Base-by-base conservation (phyloP, 768 basidiomycete genomes). In the Rhodotorula taiwanensis region DNA sequence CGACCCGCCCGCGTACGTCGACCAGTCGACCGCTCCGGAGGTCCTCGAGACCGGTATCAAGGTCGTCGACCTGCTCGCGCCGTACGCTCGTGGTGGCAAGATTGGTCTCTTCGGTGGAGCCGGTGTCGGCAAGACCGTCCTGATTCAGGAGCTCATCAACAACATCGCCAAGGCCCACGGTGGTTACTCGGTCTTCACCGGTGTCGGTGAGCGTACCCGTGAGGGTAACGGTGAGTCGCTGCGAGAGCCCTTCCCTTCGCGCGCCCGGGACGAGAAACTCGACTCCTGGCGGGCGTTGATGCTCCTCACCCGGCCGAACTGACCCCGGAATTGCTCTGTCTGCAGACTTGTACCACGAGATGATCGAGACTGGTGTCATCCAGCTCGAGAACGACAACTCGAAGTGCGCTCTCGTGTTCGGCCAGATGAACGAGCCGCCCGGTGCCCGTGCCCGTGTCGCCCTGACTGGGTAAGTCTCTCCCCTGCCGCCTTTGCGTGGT, bases 311-410 rank as follows among this genome's bases (percentile, higher is more conserved):
- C n/a, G n/a, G n/a, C n/a, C n/a, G n/a, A n/a, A n/a, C n/a, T n/a
- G n/a, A n/a, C n/a, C n/a, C n/a, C n/a, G n/a, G n/a, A n/a, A n/a
- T n/a, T n/a, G n/a, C n/a, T n/a, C n/a, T n/a, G n/a, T n/a, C n/a
- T n/a, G 11, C 54, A 68, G 67, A 92, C 81, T 80, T 93, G 71
- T 93, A 94, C 80, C 91, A 95, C 78, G 91, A 94, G 81, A 75
- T 99, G 95, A 97, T 97, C 79, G 94, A 99, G 79, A 99, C 95
- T 61, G 95, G 95, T 85, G 95, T 99, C 84, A 99, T 99, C 84
- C 94, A 98, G 80, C 86, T 98, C 76, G 84, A 97, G 76, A 95
- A 94, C 79, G 93, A 98, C 79, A 73, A 73, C 67, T 99, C 95
- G 78, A 99, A 99, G 84, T 95, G 97, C 79, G 94, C 95, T 74